phyloP scores from a whole-genome alignment of 257 asterid genomes.

The Dorcoceras hygrometricum region DNA sequence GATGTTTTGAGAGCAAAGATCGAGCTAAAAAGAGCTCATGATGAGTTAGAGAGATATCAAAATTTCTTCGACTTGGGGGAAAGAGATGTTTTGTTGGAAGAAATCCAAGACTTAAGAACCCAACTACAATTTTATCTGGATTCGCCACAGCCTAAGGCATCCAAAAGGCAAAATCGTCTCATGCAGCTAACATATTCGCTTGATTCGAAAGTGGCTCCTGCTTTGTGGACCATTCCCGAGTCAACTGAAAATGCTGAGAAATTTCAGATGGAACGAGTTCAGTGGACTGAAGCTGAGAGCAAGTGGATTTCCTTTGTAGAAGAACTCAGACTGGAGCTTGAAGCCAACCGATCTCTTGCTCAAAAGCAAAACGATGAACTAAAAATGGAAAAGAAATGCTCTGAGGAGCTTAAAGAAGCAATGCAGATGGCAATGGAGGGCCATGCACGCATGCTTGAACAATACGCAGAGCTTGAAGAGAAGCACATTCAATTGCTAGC shows the following conservation, averaged over 20 bases:
- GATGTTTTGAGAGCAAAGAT: constrained; percentile 72
- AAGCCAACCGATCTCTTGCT: constrained; percentile 45
- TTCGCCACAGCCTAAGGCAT: constrained; percentile 46
- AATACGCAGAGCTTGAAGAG: constrained; percentile 93
- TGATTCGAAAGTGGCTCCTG: constrained; percentile 53
- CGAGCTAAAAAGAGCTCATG: constrained; percentile 71
- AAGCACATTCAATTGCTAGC: constrained; percentile 83
- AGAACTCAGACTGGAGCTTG: constrained; percentile 69
- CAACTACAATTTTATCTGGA: constrained; percentile 78
- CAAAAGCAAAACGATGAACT: constrained; percentile 79
- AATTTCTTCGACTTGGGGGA: constrained; percentile 95
- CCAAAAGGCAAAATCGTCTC: constrained; percentile 52
- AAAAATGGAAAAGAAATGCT: constrained; percentile 73
- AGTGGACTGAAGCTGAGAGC: constrained; percentile 88
- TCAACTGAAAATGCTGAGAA: constrained; percentile 51
- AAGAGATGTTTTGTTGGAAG: constrained; percentile 89
- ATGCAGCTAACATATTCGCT: constrained; percentile 61
- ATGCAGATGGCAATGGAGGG: constrained; percentile 99
- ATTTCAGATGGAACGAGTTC: constrained; percentile 66
- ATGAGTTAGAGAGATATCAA: constrained; percentile 74
- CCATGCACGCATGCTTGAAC: constrained; percentile 99
- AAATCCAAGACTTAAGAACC: constrained; percentile 76
- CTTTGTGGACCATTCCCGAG: constrained; percentile 42
- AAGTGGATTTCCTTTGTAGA: constrained; percentile 87
- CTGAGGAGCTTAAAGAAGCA: constrained; percentile 94